Evolutionary conservation across 768 basidiomycete genomes (phyloP), one percentile per base, ranked within the genome.

Genomic region (Phaffia australis): DNA sequence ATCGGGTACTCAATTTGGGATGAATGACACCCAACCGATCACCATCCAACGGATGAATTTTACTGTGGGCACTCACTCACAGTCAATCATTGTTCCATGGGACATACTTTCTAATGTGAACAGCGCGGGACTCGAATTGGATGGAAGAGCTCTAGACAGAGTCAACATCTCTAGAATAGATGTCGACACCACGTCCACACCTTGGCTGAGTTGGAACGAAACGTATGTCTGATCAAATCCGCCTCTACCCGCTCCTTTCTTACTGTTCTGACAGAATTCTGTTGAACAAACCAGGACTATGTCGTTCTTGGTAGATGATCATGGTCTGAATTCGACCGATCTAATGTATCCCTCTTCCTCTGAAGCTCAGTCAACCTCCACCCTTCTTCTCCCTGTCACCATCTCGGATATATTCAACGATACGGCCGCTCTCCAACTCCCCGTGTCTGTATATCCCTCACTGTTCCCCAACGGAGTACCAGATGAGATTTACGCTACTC

Each of bases 361-460:
- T 35, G 78, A 79, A 62, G 74, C 79, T 51, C 72, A 77, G 30
- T 73, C 68, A 57, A 66, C 69, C 63, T 74, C 71, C 15, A 78
- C 74, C 50, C 76, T 77, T 25, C 69, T 74, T 3, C 78, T 89
- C n/a, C 83, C 85, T 15, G 81, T 87, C 35, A 82, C 77, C 30
- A 73, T 95, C 50, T 81, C 76, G 75, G 85, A 87, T 72, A 69
- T 69, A 27, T 67, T 65, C 51, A 70, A 69, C 27, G 86, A 90
- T 74, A 81, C 82, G 0, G 71, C 89, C 66, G 76, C 79, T 23
- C 84, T 85, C 23, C 84, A 80, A 69, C 78, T 93, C 46, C 79
- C 82, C 1, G 72, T 97, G 69, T 82, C 82, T 30, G 74, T 88
- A 25, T 83, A 86, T 11, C 81, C 85, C 3, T 87, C 89, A 3